Evolutionary conservation across 176 grass and related monocot species (phyloP), one percentile per base, ranked within the genome.

Genomic region (Sorghum bicolor): DNA sequence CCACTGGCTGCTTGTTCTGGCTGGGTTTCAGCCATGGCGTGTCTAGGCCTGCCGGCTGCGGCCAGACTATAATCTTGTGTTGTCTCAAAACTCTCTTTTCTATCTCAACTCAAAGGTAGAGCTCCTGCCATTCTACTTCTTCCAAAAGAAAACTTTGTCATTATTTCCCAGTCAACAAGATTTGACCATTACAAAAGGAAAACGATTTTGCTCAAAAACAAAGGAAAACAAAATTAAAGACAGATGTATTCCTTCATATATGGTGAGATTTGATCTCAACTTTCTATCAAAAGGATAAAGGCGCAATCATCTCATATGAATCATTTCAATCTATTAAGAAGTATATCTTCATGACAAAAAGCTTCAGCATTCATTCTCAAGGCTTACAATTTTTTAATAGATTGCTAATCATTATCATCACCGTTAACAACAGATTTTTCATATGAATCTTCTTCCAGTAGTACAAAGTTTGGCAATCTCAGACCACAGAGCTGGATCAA

Each of bases 391-490:
- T 20, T 78, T 66, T 69, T 41, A 66, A 39, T 50, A 83, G 14
- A 24, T 29, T 67, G 74, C 14, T 72, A 37, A 66, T 74, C 29
- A 74, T 74, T n/a, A 32, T 67, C 77, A 63, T 52, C 70, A 26
- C 58, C 58, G 30, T 66, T 38, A 74, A 73, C 40, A 68, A 33
- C 11, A 68, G 1, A 48, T 19, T 43, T 34, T 58, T 65, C 64
- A 65, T 70, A 45, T 58, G n/a, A 62, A 28, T 75, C 70, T 52
- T 83, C 68, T 55, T 80, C 75, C 50, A 80, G 80, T 36, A 74
- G 70, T 87, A 87, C 70, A 90, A 52, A 83, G 52, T 81, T 39
- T 63, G 68, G 22, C 48, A 78, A 57, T 64, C 69, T 80, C 60
- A 79, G 48, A 70, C 32, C 62, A 34, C 31, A 20, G 66, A 82